phyloP scores from a whole-genome alignment of 2,329 filamentous ascomycete species.

The Fusarium praegraminearum region DNA sequence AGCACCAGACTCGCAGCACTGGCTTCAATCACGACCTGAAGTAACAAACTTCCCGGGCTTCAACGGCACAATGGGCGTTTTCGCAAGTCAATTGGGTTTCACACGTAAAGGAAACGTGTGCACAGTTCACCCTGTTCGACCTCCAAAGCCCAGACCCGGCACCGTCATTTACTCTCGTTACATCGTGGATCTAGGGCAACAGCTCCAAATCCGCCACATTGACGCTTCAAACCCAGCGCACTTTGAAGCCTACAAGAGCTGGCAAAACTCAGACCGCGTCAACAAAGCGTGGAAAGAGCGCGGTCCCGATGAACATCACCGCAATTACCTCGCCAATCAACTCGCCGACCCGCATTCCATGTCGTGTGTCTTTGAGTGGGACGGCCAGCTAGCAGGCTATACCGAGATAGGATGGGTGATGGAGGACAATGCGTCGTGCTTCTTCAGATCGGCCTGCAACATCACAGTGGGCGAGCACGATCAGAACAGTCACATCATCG shows the following conservation, averaged over 20 bases:
- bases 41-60: conserved; percentile 45
- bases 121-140: conserved; percentile 47
- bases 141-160: conserved; percentile 44
- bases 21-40: conserved; percentile 44
- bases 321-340: conserved; percentile 42
- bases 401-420: conserved; percentile 47
- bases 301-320: conserved; percentile 47
- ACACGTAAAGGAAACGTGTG: conserved; percentile 47
- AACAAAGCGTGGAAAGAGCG: conserved; percentile 47
- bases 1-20: conserved; percentile 44
- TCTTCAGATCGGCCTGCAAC: conserved; percentile 47
- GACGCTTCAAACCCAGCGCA: conserved; percentile 43
- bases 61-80: conserved; percentile 39
- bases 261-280: conserved; percentile 49
- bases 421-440: conserved; percentile 48
- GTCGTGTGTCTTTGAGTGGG: conserved; percentile 49
- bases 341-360: conserved; percentile 46
- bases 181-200: conserved; percentile 46
- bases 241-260: conserved; percentile 43
- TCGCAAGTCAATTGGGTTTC: conserved; percentile 45
- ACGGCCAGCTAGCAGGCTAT: conserved; percentile 46
- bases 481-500: conserved; percentile 47
- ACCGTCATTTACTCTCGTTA: conserved; percentile 45
- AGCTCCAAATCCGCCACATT: conserved; percentile 43
- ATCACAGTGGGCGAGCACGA: conserved; percentile 46